These are phyloP conservation scores for Scenedesmus sp. DNA, from an alignment of 163 green algal species.

Conservation along the genomic window DNA sequence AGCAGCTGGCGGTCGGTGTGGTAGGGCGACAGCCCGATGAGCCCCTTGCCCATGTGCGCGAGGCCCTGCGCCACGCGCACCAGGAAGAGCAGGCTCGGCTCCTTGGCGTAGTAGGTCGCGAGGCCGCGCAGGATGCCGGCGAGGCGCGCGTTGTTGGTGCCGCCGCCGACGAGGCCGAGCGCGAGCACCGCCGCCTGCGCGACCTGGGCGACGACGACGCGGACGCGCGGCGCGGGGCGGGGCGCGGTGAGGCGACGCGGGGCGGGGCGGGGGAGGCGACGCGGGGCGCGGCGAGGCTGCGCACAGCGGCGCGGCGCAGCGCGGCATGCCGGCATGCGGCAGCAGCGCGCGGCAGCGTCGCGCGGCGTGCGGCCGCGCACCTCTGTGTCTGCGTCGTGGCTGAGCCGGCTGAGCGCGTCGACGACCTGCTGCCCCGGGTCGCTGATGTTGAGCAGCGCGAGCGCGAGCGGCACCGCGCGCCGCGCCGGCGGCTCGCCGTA, in stretches of 20 bases:
- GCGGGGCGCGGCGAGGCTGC: too few relatives aligned
- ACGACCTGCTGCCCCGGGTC: conserved; percentile 88
- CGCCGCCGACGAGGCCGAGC: conserved; percentile 90
- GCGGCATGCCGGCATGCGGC: too few relatives aligned
- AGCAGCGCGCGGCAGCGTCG: too few relatives aligned
- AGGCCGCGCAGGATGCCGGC: conserved; percentile 91
- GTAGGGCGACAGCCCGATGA: conserved; percentile 93
- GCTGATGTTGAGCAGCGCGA: conserved; percentile 90
- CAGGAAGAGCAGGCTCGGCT: conserved; percentile 92
- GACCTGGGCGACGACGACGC: too few relatives aligned
- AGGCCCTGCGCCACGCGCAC: conserved; percentile 89
- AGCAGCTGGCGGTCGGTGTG: conserved; percentile 91
- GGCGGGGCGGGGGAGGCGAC: too few relatives aligned
- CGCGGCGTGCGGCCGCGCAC: too few relatives aligned
- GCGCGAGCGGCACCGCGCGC: conserved; percentile 86
- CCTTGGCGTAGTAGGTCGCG: conserved; percentile 97
- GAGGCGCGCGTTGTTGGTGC: conserved; percentile 97
- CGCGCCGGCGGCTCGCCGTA: conserved; percentile 81
- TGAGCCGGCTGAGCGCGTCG: conserved; percentile 93
- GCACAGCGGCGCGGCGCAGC: too few relatives aligned
- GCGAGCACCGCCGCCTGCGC: conserved; percentile 86
- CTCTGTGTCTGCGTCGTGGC: conserved; percentile 92
- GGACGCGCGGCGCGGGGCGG: too few relatives aligned
- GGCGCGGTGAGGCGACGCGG: too few relatives aligned
- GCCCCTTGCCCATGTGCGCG: conserved; percentile 97